Percentiles rank a stretch among this genome's conserved stretches.
Evolutionary conservation across 2,329 filamentous ascomycete species (phyloP).

Genomic region (Verticillium dahliae): DNA sequence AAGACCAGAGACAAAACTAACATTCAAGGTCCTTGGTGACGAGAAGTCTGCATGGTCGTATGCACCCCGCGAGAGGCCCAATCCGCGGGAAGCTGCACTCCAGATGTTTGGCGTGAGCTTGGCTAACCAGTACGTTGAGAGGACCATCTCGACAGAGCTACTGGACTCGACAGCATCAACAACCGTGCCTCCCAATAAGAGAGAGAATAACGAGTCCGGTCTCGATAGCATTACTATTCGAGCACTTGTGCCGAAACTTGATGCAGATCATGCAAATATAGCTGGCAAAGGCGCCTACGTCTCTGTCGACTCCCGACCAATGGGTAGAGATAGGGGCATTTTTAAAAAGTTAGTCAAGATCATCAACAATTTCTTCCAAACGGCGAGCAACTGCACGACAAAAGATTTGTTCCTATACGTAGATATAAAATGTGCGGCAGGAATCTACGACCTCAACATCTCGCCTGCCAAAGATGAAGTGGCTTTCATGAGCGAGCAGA

Average conservation of each 20-base stretch:
- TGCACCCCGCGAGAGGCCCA: constrained; percentile 43
- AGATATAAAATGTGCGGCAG: constrained; percentile 53
- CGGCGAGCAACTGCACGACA: constrained; percentile 16
- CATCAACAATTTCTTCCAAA: constrained; percentile 44
- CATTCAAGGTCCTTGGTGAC: constrained; percentile 50
- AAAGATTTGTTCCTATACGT: constrained; percentile 57
- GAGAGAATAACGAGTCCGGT: background rate
- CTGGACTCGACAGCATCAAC: background rate
- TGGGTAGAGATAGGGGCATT: constrained; percentile 47
- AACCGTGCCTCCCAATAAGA: background rate
- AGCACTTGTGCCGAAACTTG: constrained; percentile 49
- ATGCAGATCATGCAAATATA: constrained; percentile 35
- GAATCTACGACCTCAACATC: constrained; percentile 66
- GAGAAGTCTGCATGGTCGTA: constrained; percentile 53
- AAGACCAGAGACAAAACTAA: constrained; percentile 54
- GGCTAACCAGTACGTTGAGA: constrained; percentile 46
- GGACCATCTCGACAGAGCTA: constrained; percentile 9
- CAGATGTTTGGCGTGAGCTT: constrained; percentile 56
- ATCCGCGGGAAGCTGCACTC: constrained; percentile 50
- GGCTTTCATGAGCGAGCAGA: constrained; percentile 52
- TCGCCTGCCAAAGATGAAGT: constrained; percentile 68
- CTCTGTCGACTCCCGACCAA: constrained; percentile 62
- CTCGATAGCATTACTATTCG: constrained; percentile 30
- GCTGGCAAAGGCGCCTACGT: constrained; percentile 49
- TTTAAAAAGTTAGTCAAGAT: constrained; percentile 51